Percentiles rank a stretch among this genome's conserved stretches.
These are phyloP conservation scores for Ustilago loliicola DNA, from an alignment of 1,284 basidiomycete species.

Conservation along the genomic window DNA sequence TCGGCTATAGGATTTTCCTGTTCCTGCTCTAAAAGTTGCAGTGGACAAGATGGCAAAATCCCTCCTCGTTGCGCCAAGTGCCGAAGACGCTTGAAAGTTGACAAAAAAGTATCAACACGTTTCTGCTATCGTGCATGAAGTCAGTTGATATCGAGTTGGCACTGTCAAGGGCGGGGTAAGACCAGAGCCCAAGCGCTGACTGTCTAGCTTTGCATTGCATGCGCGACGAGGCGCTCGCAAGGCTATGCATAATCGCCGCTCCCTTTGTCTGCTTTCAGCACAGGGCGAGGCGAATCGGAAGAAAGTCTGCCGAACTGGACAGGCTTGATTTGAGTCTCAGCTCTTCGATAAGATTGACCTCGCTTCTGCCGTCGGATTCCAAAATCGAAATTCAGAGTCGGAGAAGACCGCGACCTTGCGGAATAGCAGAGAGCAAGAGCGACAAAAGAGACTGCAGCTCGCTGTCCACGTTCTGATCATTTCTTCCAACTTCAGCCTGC, in stretches of 20 bases:
- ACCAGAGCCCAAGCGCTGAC: background rate
- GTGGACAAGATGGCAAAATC: background rate
- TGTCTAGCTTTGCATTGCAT: background rate
- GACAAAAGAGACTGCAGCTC: background rate
- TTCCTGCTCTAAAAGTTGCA: slow-evolving; percentile 5
- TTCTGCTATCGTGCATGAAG: slow-evolving; percentile 34
- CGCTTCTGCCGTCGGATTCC: slow-evolving; percentile 5
- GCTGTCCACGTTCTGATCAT: slow-evolving; percentile 9
- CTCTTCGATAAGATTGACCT: slow-evolving; percentile 3
- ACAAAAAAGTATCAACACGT: slow-evolving; percentile 19
- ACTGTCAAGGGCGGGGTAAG: background rate
- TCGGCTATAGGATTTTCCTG: slow-evolving; percentile 20
- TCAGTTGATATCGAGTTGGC: background rate
- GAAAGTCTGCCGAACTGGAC: slow-evolving; percentile 21
- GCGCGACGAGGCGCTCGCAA: background rate
- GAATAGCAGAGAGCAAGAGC: background rate
- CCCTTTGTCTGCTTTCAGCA: background rate
- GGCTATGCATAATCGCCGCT: slow-evolving; percentile 15
- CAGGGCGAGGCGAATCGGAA: slow-evolving; percentile 3
- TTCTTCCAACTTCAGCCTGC: background rate
- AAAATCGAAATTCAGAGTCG: slow-evolving; percentile 4
- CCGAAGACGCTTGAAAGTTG: slow-evolving; percentile 1
- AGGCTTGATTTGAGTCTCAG: slow-evolving; percentile 10
- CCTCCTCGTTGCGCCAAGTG: background rate
- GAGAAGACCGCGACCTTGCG: slow-evolving; percentile 17